Percentiles rank a stretch among this genome's conserved stretches.
These are phyloP conservation scores for Bruguiera sexangula DNA, from an alignment of 345 rosid genomes.

Conservation along the genomic window DNA sequence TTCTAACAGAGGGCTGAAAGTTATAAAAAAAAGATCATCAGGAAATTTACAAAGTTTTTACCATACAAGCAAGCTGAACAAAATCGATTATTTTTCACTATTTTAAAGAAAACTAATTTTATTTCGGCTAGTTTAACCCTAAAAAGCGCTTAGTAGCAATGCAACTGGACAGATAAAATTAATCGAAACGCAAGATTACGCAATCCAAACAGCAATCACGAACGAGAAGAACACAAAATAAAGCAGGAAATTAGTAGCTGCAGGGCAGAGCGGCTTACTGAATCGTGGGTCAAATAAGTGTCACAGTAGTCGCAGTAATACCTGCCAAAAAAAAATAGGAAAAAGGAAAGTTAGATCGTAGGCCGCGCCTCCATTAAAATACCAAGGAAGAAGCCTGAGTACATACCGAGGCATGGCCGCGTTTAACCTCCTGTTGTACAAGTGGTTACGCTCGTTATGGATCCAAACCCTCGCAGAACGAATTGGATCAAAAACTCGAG, in stretches of 20 bases:
- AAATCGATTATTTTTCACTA: too few species aligned
- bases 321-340: slow-evolving; percentile 36
- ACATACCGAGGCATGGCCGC: slow-evolving; percentile 19
- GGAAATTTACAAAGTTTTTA: neutral
- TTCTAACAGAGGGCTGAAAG: slow-evolving; percentile 94
- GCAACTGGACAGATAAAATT: neutral
- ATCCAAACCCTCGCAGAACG: neutral
- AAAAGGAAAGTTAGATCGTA: neutral
- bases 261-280: slow-evolving; percentile 48
- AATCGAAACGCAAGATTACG: neutral
- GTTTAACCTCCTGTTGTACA: neutral
- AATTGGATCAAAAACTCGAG: neutral
- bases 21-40: neutral
- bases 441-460: neutral
- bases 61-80: too few species aligned
- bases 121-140: too few species aligned
- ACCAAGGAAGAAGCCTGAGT: neutral
- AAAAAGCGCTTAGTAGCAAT: too few species aligned
- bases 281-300: slow-evolving; percentile 96
- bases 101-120: too few species aligned
- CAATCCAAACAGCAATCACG: neutral
- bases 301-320: slow-evolving; percentile 98
- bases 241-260: neutral
- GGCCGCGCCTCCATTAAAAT: neutral
- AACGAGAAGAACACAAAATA: neutral